These are phyloP conservation scores for Parafenestella ontariensis DNA, from an alignment of 2,329 filamentous ascomycete genomes.

Conservation along the genomic window DNA sequence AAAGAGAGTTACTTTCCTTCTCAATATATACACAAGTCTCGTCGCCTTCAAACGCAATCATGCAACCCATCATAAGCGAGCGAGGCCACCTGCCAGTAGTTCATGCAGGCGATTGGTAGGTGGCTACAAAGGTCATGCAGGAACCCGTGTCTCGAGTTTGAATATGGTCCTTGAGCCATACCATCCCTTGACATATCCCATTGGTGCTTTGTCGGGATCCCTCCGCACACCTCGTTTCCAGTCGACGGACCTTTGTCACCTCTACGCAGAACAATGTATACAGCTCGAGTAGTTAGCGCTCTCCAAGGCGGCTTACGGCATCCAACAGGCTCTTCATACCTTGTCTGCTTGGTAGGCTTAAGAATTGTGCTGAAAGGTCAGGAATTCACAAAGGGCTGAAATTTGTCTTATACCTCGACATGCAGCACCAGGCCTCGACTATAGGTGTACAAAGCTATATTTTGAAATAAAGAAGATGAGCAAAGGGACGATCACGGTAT, in stretches of 20 bases:
- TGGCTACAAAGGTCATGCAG: not conserved
- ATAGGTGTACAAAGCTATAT: not conserved
- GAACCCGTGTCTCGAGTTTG: conserved; percentile 4
- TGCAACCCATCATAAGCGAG: not conserved
- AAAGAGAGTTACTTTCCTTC: not conserved
- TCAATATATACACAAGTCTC: not conserved
- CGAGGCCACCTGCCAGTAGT: not conserved
- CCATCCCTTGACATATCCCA: not conserved
- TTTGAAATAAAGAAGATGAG: not conserved
- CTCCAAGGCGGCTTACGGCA: not conserved
- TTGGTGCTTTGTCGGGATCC: not conserved
- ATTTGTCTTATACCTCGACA: not conserved
- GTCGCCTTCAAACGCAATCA: not conserved
- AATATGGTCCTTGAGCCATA: not conserved
- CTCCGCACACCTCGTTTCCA: not conserved
- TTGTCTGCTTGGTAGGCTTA: not conserved
- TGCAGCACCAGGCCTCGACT: not conserved
- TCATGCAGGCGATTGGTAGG: conserved; percentile 1
- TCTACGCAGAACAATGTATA: not conserved
- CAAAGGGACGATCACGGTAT: not conserved
- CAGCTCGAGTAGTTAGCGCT: not conserved
- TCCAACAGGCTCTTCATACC: not conserved
- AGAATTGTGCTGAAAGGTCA: not conserved
- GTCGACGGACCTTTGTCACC: not conserved
- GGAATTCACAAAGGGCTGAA: not conserved